These are phyloP conservation scores for Daedalea quercina DNA, from an alignment of 768 basidiomycete species.

Conservation along the genomic window DNA sequence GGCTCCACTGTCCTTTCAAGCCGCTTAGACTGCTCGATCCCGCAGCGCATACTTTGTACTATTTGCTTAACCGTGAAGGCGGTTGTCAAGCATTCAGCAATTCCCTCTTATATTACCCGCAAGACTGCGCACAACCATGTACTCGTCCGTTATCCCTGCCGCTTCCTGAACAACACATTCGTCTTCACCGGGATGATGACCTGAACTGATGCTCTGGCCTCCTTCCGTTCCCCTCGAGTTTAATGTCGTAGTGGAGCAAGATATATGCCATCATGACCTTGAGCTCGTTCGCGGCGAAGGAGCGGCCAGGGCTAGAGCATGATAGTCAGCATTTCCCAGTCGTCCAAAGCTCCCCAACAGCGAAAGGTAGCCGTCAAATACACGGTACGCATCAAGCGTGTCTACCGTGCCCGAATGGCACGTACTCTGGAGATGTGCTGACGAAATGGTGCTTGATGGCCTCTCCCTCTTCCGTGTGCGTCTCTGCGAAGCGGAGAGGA, in stretches of 20 bases:
- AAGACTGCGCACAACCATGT: no score
- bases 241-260: constrained; percentile 33
- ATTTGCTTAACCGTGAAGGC: no score
- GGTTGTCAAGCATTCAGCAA: no score
- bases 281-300: constrained; percentile 34
- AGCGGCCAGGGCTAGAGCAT: constrained; percentile 30
- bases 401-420: constrained; percentile 22
- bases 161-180: constrained; percentile 18
- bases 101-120: no score
- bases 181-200: constrained; percentile 10
- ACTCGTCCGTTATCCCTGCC: no score
- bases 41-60: no score
- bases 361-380: constrained; percentile 8
- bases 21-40: no score
- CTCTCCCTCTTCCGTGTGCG: constrained; percentile 26
- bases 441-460: constrained; percentile 32
- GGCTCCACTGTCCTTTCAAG: no score
- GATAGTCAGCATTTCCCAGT: neutral
- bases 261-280: constrained; percentile 25
- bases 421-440: constrained; percentile 21
- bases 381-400: constrained; percentile 21
- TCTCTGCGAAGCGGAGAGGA: constrained; percentile 40
- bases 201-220: constrained; percentile 9
- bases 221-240: constrained; percentile 10
- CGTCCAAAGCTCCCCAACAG: no score